A percentile compares a stretch with the other conserved stretches of the same genome.
These are phyloP conservation scores for Wakefieldia striispora DNA, from an alignment of 768 basidiomycete species.

Conservation along the genomic window DNA sequence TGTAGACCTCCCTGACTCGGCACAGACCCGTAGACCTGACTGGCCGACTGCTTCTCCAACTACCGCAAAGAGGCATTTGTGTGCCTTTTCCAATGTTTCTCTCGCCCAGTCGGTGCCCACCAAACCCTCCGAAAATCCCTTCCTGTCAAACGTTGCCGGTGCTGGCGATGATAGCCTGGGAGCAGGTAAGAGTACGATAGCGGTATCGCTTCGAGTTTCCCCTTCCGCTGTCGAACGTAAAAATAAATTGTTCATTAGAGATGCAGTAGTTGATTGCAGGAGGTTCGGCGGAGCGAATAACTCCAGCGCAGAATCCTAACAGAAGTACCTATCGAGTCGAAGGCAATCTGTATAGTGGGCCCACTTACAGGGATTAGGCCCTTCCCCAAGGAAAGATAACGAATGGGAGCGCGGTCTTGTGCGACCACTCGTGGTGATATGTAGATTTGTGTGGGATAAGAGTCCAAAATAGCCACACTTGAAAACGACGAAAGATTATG, in stretches of 20 bases:
- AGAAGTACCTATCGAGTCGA: neutral
- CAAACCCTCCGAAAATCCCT: conserved; percentile 21
- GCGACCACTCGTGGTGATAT: conserved; percentile 36
- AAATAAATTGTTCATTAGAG: conserved; percentile 39
- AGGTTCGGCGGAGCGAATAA: conserved; percentile 57
- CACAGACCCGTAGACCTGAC: conserved; percentile 5
- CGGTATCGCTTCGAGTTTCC: neutral
- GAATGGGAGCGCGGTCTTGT: conserved; percentile 46
- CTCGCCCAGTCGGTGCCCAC: conserved; percentile 38
- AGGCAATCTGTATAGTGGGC: neutral
- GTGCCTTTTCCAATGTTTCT: conserved; percentile 32
- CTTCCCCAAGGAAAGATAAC: conserved; percentile 43
- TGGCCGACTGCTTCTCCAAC: conserved; percentile 25
- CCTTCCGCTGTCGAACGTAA: conserved; percentile 6
- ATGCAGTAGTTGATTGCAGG: conserved; percentile 51
- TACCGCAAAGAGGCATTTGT: conserved; percentile 36
- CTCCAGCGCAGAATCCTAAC: conserved; percentile 35
- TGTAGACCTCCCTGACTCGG: conserved; percentile 12
- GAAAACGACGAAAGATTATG: neutral
- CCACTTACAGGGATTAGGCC: conserved; percentile 9
- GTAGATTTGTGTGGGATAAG: conserved; percentile 50
- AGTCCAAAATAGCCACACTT: conserved; percentile 52
- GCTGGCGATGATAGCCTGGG: conserved; percentile 41
- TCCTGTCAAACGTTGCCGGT: conserved; percentile 38
- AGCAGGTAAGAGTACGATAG: conserved; percentile 48